phyloP scores from a whole-genome alignment of 768 basidiomycete genomes.

The Cyathus striatus region DNA sequence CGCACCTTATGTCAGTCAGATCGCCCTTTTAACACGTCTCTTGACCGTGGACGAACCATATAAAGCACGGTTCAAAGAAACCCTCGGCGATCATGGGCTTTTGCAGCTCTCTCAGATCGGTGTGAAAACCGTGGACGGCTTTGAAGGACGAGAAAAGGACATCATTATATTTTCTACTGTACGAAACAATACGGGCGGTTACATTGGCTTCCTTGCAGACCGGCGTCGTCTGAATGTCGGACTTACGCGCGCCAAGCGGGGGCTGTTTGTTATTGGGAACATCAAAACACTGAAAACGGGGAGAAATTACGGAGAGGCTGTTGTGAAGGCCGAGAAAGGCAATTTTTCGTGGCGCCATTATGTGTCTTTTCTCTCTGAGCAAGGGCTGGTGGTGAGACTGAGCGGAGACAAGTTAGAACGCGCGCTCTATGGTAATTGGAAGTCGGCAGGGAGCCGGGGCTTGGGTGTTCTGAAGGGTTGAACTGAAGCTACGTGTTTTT shows the following conservation, averaged over 20 bases:
- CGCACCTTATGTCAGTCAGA: conserved; percentile 88
- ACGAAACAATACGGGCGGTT: conserved; percentile 69
- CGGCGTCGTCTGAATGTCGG: conserved; percentile 85
- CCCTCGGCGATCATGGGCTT: conserved; percentile 62
- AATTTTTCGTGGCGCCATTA: conserved; percentile 59
- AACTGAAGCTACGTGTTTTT: neutral
- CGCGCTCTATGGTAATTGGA: conserved; percentile 34
- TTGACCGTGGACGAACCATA: conserved; percentile 53
- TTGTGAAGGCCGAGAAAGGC: conserved; percentile 30
- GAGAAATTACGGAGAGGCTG: conserved; percentile 20
- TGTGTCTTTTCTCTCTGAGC: conserved; percentile 46
- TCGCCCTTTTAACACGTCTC: conserved; percentile 64
- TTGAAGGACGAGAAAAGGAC: conserved; percentile 91
- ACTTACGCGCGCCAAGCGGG: conserved; percentile 81
- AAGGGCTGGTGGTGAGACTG: conserved; percentile 48
- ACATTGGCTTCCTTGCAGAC: conserved; percentile 89
- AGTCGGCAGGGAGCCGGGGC: conserved; percentile 11
- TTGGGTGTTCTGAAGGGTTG: conserved; percentile 2
- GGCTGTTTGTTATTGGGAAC: conserved; percentile 77
- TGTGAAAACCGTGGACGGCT: conserved; percentile 91
- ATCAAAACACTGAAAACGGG: conserved; percentile 57
- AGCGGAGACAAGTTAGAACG: conserved; percentile 34
- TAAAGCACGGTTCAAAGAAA: conserved; percentile 44
- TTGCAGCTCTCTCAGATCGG: conserved; percentile 67
- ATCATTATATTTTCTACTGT: conserved; percentile 91